phyloP scores from a whole-genome alignment of 192 early-diverging fungal species.

The Backusella luteola region DNA sequence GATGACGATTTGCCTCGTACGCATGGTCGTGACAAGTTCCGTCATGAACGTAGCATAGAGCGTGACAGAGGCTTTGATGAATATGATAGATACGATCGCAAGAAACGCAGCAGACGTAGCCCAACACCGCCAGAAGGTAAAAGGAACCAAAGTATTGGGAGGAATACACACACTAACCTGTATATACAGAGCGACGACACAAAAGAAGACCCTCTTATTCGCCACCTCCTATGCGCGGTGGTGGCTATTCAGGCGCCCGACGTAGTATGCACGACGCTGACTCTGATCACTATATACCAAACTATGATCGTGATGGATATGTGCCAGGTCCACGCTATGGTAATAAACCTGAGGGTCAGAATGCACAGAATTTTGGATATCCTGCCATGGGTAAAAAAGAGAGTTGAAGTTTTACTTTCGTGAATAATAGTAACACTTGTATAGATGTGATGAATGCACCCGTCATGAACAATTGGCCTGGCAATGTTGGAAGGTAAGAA shows the following conservation, averaged over 20 bases:
- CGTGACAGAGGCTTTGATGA: slow-evolving; percentile 21
- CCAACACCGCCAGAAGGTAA: slow-evolving; percentile 36
- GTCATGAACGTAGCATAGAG: slow-evolving; percentile 34
- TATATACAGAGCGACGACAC: slow-evolving; percentile 19
- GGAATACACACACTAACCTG: neutral
- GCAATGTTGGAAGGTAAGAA: slow-evolving; percentile 1
- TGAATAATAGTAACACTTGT: neutral
- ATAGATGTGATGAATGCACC: slow-evolving; percentile 14
- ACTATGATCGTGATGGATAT: slow-evolving; percentile 81
- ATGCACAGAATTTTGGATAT: neutral
- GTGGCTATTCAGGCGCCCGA: neutral
- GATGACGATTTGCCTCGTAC: slow-evolving; percentile 33
- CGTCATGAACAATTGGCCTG: slow-evolving; percentile 14
- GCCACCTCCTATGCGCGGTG: slow-evolving; percentile 19
- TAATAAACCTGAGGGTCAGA: slow-evolving; percentile 29
- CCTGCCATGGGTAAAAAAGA: slow-evolving; percentile 22
- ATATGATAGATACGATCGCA: slow-evolving; percentile 29
- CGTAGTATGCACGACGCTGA: slow-evolving; percentile 24
- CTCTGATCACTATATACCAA: slow-evolving; percentile 74
- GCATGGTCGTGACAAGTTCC: slow-evolving; percentile 37
- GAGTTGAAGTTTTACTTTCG: neutral
- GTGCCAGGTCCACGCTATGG: slow-evolving; percentile 55
- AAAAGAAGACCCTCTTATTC: slow-evolving; percentile 24
- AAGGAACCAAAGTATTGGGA: too few relatives aligned
- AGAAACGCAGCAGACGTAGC: slow-evolving; percentile 30